These are phyloP conservation scores for Coemansia sp. DNA, from an alignment of 192 early-diverging fungal species.

Conservation along the genomic window DNA sequence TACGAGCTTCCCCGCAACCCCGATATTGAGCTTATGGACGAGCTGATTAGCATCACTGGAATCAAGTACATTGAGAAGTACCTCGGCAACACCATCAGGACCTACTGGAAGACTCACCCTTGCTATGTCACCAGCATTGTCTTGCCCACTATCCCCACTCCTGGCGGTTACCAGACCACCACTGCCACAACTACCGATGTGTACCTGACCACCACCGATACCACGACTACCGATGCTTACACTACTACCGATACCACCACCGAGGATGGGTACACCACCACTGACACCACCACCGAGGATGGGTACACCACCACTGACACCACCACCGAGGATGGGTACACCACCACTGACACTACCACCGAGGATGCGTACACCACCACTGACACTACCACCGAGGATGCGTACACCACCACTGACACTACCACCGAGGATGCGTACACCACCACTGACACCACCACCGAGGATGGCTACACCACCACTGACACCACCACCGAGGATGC, in stretches of 20 bases:
- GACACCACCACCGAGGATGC: not conserved
- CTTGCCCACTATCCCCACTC: not conserved
- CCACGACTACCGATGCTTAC: not conserved
- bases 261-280: not conserved
- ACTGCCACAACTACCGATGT: not conserved
- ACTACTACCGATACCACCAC: not conserved
- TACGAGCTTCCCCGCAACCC: not conserved
- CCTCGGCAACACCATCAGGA: conserved; percentile 3
- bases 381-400: not conserved
- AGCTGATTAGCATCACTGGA: conserved; percentile 9
- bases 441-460: not conserved
- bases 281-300: not conserved
- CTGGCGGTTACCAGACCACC: not conserved
- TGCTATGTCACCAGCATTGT: conserved; percentile 1
- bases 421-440: not conserved
- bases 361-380: not conserved
- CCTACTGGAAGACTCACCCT: conserved; percentile 7
- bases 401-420: not conserved
- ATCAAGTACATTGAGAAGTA: not conserved
- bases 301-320: not conserved
- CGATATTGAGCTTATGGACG: not conserved
- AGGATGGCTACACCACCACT: not conserved
- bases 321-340: not conserved
- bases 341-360: not conserved
- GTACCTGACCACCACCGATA: not conserved